Evolutionary conservation across 169 alveolate genomes (phyloP), one percentile per base, ranked within the genome.

Genomic region (Plasmodium knowlesi): DNA sequence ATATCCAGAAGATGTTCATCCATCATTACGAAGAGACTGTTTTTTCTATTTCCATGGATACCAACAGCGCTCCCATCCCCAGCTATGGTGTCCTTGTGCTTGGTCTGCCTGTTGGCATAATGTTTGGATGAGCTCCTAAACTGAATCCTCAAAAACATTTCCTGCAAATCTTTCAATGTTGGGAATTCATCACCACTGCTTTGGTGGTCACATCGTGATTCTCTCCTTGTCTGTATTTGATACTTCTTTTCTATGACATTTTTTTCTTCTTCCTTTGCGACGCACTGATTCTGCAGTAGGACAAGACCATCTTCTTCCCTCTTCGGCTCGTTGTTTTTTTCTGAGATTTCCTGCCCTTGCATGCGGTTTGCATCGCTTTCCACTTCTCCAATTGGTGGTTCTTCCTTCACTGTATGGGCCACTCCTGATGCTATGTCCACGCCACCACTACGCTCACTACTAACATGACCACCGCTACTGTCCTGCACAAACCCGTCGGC

Each of bases 61-160:
- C 76, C 37, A 22, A 6, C 6, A 5, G n/a, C 4, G 14, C 9
- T 67, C 16, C 22, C 61, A 12, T 50, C 61, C 3, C 22, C 61
- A 1, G 61, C 9, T 5, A 25, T 19, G n/a, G 9, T n/a, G 5
- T 9, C 22, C n/a, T 25, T 67, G n/a, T 79, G 71, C 32, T 41
- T 79, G n/a, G 22, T 80, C 82, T 28, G 61, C 9, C 82, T 89
- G 50, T 67, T 89, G 22, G 72, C 22, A 53, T 57, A 67, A 14
- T 89, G 82, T 5, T 79, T 89, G n/a, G 84, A 79, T 1, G 94
- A 79, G 53, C 89, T 89, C 37, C 94, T 50, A 89, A 89, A 89
- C 71, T 89, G 94, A 61, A 89, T 89, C 22, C 94, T 32, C 50
- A 89, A 89, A 89, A 89, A 89, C 94, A 89, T 89, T 89, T 89